Evolutionary conservation across 495 filamentous ascomycete species (phyloP), one percentile per base, ranked within the genome.

Genomic region (Halenospora varia): DNA sequence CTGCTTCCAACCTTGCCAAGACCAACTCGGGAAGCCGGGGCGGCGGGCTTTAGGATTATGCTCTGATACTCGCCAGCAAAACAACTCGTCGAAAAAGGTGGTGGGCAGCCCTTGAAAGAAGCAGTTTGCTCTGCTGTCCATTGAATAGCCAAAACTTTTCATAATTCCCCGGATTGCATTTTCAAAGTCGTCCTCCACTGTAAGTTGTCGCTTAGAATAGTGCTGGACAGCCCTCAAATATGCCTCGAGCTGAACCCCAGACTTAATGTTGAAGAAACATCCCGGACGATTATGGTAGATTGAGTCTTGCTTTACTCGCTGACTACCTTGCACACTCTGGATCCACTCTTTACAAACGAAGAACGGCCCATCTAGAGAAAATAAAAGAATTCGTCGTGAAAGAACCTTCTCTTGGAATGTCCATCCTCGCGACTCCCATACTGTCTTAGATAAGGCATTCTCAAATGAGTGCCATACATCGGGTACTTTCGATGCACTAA

Each of bases 321-420:
- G 45, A 8, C 11, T 18, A 10, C 45, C 17, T 1, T 8, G 6
- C 6, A 18, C 45, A 22, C 22, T 48, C 1, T 19, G 22, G 22
- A 48, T 18, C 22, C 17, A 10, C 45, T 17, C 45, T 48, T 19
- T 58, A 48, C 72, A 74, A 10, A 58, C 50, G 56, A 66, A 74
- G 35, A 52, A 61, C 0, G 70, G 23, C 26, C 63, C 51, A n/a
- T 56, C 45, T 15, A 22, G 46, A 2, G 60, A 66, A 47, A 70
- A 72, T 45, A 65, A 15, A 3, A 74, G 47, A 0, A 63, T 23
- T 1, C 71, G 60, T n/a, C 55, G 60, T 13, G 71, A 71, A 2
- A 73, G 35, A 1, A 70, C 51, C 17, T 61, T 62, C 48, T 73
- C 72, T 48, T 75, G 71, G 42, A 68, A 73, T 15, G 69, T 71